Conservation (phyloP, 129 eudicot species). For the Saposhnikovia divaricata region DNA sequence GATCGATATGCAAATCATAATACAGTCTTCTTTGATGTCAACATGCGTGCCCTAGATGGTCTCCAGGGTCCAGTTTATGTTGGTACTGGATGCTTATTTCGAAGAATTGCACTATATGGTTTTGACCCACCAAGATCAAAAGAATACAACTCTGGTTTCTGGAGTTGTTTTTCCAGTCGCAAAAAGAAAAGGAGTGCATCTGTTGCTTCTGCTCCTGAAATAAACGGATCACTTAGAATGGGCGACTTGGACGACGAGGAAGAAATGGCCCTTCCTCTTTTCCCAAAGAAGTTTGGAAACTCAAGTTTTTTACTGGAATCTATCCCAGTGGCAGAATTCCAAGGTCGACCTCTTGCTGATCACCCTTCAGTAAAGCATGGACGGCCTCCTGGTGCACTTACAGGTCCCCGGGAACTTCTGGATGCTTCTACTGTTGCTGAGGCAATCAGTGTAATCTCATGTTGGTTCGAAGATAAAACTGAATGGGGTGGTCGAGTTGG, state of each 20-base stretch:
- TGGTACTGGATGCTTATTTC: conserved; percentile 53
- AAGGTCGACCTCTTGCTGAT: conserved; percentile 34
- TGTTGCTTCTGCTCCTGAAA: conserved; percentile 21
- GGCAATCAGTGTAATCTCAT: conserved; percentile 50
- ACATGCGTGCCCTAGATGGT: conserved; percentile 57
- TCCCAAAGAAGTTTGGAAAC: conserved; percentile 27
- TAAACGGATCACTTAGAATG: conserved; percentile 10
- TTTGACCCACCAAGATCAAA: conserved; percentile 51
- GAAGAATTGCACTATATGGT: conserved; percentile 48
- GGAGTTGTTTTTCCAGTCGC: conserved; percentile 21
- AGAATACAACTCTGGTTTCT: conserved; percentile 34
- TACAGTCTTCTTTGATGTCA: conserved; percentile 53
- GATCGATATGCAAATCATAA: conserved; percentile 59
- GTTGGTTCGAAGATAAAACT: conserved; percentile 55
- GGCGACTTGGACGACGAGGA: conserved; percentile 15
- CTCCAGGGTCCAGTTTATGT: conserved; percentile 58
- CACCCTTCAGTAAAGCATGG: conserved; percentile 36
- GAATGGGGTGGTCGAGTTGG: conserved; percentile 80
- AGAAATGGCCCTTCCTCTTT: conserved; percentile 25
- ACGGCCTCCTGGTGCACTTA: conserved; percentile 49
- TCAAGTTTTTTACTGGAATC: conserved; percentile 24
- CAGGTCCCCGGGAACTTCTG: conserved; percentile 42
- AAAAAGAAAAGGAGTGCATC: conserved; percentile 19
- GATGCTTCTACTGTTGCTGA: conserved; percentile 51
- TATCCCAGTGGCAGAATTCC: conserved; percentile 39